Evolutionary conservation across 2,329 filamentous ascomycete species (phyloP).

Genomic region (Diaporthe sp.): DNA sequence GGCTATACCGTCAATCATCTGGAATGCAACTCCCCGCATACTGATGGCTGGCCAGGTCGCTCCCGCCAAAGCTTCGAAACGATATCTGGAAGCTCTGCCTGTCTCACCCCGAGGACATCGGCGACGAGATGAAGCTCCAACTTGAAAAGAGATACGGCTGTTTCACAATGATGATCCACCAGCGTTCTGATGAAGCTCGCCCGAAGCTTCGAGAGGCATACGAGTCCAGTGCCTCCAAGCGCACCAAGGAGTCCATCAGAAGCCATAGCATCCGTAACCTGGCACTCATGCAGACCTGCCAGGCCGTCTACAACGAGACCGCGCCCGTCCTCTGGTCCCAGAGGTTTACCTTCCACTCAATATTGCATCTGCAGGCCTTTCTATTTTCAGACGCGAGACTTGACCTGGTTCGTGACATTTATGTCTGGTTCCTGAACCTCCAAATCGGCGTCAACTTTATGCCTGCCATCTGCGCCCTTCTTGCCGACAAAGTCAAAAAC

Average conservation of each 20-base stretch:
- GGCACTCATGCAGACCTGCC: neutral
- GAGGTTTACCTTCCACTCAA: neutral
- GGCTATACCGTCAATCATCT: neutral
- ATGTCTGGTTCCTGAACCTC: neutral
- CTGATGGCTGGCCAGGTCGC: neutral
- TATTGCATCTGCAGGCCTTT: neutral
- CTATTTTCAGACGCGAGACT: neutral
- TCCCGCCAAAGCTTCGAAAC: neutral
- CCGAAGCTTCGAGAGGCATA: neutral
- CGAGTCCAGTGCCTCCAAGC: too few relatives aligned
- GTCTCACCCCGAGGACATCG: neutral
- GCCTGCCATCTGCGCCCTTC: neutral
- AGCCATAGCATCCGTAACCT: neutral
- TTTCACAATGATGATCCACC: neutral
- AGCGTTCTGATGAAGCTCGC: neutral
- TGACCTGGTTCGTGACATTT: neutral
- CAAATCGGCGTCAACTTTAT: neutral
- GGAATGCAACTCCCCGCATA: fast-evolving
- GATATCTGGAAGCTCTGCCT: neutral
- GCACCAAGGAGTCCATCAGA: neutral
- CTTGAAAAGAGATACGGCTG: neutral
- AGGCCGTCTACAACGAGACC: neutral
- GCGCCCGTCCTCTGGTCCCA: neutral
- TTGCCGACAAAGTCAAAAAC: neutral
- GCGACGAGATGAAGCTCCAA: neutral